Conservation (phyloP, 495 filamentous ascomycete genomes). For the Amorphotheca resinae region DNA sequence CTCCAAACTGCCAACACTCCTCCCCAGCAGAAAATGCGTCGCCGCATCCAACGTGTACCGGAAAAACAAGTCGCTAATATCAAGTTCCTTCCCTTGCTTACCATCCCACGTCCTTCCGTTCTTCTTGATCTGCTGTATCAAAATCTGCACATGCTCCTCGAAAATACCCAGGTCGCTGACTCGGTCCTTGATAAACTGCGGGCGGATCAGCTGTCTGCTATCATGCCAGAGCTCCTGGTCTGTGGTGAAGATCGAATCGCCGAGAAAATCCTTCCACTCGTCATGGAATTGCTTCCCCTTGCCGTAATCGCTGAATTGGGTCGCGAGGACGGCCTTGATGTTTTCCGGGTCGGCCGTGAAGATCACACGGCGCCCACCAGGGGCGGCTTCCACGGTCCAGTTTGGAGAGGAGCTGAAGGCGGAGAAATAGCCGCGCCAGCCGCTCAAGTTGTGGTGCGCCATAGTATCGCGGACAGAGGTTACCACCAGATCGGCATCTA, state of each 20-base stretch:
- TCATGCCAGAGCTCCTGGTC: conserved; percentile 65
- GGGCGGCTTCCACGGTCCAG: conserved; percentile 46
- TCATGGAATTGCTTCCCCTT: conserved; percentile 58
- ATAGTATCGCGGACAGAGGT: conserved; percentile 36
- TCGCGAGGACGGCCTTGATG: conserved; percentile 72
- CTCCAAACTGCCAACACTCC: conserved; percentile 55
- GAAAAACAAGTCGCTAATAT: conserved; percentile 64
- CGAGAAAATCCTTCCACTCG: conserved; percentile 62
- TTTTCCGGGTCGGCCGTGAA: conserved; percentile 71
- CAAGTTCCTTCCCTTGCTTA: conserved; percentile 35
- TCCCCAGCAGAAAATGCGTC: conserved; percentile 78
- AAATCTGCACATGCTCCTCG: conserved; percentile 58
- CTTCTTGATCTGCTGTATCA: conserved; percentile 45
- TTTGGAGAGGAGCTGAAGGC: conserved; percentile 11
- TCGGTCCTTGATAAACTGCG: conserved; percentile 73
- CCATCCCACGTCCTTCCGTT: conserved; percentile 36
- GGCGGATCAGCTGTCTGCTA: conserved; percentile 58
- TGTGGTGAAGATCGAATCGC: conserved; percentile 68
- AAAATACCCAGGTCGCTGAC: conserved; percentile 71
- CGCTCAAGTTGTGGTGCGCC: conserved; percentile 40
- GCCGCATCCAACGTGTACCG: conserved; percentile 71
- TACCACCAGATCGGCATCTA: conserved; percentile 52
- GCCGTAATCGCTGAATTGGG: conserved; percentile 58
- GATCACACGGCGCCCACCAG: conserved; percentile 44
- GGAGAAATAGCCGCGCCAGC: conserved; percentile 43